Percentiles rank a stretch among this genome's conserved stretches.
Conservation (phyloP, 1,284 basidiomycete species). For the Cerioporus squamosus region DNA sequence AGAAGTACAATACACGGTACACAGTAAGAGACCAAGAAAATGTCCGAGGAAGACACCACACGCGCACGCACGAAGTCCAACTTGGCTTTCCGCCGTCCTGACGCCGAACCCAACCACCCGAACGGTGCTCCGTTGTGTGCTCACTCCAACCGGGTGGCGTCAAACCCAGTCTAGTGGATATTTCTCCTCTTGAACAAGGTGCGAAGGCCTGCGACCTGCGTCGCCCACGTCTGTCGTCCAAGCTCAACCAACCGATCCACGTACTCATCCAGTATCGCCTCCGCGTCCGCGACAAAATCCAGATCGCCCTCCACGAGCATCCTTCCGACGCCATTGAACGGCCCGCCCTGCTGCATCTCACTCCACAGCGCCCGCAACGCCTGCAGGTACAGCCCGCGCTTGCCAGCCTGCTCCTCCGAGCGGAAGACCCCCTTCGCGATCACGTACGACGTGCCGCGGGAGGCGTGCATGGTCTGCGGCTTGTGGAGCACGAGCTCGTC, state of each 20-base stretch:
- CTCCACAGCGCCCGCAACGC: constrained; percentile 19
- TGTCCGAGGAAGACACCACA: too few relatives aligned
- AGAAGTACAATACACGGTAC: too few relatives aligned
- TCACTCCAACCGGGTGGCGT: too few relatives aligned
- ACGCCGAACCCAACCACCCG: too few relatives aligned
- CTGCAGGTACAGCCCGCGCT: constrained; percentile 5
- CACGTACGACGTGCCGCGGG: constrained; percentile 36
- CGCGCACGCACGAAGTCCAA: too few relatives aligned
- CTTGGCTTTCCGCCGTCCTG: too few relatives aligned
- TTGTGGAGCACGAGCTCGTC: constrained; percentile 34
- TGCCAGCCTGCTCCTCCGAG: neutral
- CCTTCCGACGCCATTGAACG: neutral
- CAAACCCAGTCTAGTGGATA: neutral
- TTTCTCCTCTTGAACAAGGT: constrained; percentile 14
- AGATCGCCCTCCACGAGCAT: constrained; percentile 11
- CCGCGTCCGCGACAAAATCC: constrained; percentile 15
- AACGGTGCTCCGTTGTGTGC: too few relatives aligned
- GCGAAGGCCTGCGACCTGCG: constrained; percentile 16
- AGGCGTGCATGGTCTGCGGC: constrained; percentile 23
- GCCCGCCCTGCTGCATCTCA: too few relatives aligned
- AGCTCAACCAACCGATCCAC: constrained; percentile 20
- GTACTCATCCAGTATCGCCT: constrained; percentile 14
- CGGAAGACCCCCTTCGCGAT: constrained; percentile 32
- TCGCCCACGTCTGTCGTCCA: constrained; percentile 14
- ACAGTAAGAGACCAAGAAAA: too few relatives aligned